Base-by-base conservation (phyloP, 2,329 filamentous ascomycete genomes). In the Cordyceps cateniannulata region DNA sequence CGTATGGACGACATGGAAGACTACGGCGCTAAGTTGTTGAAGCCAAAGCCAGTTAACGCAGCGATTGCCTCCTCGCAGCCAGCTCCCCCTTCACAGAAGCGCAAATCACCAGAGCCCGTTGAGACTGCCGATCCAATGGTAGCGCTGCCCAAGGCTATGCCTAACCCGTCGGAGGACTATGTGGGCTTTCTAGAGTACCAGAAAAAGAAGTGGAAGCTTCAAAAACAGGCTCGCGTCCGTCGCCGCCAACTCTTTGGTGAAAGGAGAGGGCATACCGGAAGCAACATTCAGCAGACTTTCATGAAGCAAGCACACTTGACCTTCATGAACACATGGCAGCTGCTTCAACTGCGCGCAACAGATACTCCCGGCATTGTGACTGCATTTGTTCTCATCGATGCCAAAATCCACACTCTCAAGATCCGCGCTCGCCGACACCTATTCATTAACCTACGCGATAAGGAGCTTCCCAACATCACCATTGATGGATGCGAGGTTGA, bases 131-230 rank as follows among this genome's bases (percentile, higher is more conserved):
- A 98, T 69, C 92, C 92, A 0, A 96, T 91, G 73, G 87, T 91
- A 29, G 85, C 85, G 25, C 80, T 99, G 16, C 95, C 95, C 0
- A 85, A 88, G 63, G 82, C 85, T 47, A 96, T 96, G 89, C 93
- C 95, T 1, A 84, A 83, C 25, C 89, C 95, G 22, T 90, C 86
- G 0, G 86, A 95, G 53, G 89, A 99, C 73, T 99, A 99, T 67
- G 78, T 85, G 20, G 91, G 85, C 0, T 99, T 96, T 79, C 73
- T 99, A 58, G 83, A 89, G 69, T 98, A 98, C 69, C 95, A 99
- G 72, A 99, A 99, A 75, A 86, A 93, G 76, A 99, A 99, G 75
- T 99, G 95, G 95, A 97, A 93, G 77, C 88, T 98, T 42, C 95
- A 99, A 72, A 96, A 92, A 70, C 89, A 96, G 71, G 92, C 93